phyloP scores from a whole-genome alignment of 371 early-diverging fungal genomes.

The Circinella minor region DNA sequence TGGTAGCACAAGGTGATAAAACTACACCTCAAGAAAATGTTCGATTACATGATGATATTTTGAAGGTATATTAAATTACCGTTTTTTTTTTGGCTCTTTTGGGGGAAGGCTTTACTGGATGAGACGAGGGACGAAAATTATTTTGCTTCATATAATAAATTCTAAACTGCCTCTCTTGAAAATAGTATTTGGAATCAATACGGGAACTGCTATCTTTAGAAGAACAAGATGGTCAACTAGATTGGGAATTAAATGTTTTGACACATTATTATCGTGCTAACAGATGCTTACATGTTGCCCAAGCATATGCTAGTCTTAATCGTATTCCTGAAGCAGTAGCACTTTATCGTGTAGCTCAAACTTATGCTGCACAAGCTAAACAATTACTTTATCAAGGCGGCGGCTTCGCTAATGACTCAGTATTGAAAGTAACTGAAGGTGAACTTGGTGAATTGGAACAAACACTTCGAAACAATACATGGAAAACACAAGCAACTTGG shows the following conservation, averaged over 20 bases:
- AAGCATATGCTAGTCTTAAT: constrained; percentile 50
- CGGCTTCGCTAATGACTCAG: constrained; percentile 33
- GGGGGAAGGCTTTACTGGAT: too few species aligned
- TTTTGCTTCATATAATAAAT: too few species aligned
- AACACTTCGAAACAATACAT: constrained; percentile 53
- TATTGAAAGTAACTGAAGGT: constrained; percentile 45
- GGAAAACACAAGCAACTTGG: constrained; percentile 66
- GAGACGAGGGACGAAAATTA: too few species aligned
- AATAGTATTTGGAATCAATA: constrained; percentile 58
- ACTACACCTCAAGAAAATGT: constrained; percentile 63
- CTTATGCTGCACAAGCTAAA: constrained; percentile 57
- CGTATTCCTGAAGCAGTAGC: constrained; percentile 63
- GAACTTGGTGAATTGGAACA: constrained; percentile 54
- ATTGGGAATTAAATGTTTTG: constrained; percentile 58
- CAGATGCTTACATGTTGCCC: constrained; percentile 59
- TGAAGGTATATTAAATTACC: constrained; percentile 55
- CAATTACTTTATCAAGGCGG: constrained; percentile 41
- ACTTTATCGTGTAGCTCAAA: constrained; percentile 66
- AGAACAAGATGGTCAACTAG: constrained; percentile 49
- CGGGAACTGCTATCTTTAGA: constrained; percentile 58
- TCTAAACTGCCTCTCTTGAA: too few species aligned
- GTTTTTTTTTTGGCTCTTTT: not conserved
- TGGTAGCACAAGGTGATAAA: constrained; percentile 42
- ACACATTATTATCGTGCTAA: constrained; percentile 47
- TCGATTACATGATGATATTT: constrained; percentile 66